phyloP scores from a whole-genome alignment of 2,329 filamentous ascomycete species.

The Fusarium compactum region DNA sequence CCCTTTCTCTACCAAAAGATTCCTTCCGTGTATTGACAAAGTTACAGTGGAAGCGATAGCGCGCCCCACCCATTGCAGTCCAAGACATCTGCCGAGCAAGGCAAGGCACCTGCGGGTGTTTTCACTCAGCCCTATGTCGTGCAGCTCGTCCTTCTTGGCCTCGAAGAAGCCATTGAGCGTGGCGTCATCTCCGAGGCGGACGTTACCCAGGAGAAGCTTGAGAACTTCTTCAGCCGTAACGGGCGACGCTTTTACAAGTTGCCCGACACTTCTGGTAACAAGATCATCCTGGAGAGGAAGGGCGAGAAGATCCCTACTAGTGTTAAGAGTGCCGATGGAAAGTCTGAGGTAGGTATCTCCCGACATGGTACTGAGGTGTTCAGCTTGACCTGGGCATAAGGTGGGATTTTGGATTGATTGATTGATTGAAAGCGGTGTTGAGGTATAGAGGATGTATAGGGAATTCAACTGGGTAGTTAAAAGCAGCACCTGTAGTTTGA shows the following conservation, averaged over 20 bases:
- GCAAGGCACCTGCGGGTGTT: slow-evolving; percentile 76
- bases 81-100: slow-evolving; percentile 63
- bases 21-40: slow-evolving; percentile 5
- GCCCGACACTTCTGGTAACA: slow-evolving; percentile 45
- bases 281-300: slow-evolving; percentile 56
- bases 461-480: slow-evolving; percentile 2
- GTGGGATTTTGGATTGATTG: not conserved
- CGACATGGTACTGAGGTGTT: slow-evolving; percentile 57
- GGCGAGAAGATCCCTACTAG: slow-evolving; percentile 56
- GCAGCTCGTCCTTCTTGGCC: slow-evolving; percentile 70
- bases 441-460: slow-evolving; percentile 1
- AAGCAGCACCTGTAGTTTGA: slow-evolving; percentile 4
- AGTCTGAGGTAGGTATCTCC: slow-evolving; percentile 59
- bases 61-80: slow-evolving; percentile 72
- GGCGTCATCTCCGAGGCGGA: slow-evolving; percentile 64
- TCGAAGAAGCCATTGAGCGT: slow-evolving; percentile 71
- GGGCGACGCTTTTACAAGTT: slow-evolving; percentile 67
- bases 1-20: not conserved
- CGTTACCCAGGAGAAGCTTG: slow-evolving; percentile 67
- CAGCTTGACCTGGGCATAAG: slow-evolving; percentile 54
- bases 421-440: not conserved
- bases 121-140: slow-evolving; percentile 82
- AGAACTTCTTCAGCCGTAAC: slow-evolving; percentile 65
- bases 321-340: slow-evolving; percentile 54
- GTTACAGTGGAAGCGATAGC: slow-evolving; percentile 66